phyloP scores from a whole-genome alignment of 192 early-diverging fungal species.

The Mortierella hygrophila region DNA sequence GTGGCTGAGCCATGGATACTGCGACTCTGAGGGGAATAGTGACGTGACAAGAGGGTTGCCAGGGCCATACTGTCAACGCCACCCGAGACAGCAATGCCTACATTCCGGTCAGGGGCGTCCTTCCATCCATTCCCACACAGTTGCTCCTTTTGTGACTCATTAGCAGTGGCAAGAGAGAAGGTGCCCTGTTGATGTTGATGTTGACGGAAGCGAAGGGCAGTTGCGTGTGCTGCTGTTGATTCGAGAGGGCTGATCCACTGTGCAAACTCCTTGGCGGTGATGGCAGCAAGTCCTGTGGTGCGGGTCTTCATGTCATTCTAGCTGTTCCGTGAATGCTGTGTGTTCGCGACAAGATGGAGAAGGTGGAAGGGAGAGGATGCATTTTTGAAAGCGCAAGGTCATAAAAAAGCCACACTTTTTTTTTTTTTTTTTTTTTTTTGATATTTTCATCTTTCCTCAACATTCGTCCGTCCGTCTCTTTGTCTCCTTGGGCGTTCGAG shows the following conservation, averaged over 20 bases:
- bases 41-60: constrained; percentile 29
- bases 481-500: too few species aligned
- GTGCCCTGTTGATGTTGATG: background rate
- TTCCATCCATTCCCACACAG: background rate
- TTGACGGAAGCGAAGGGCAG: background rate
- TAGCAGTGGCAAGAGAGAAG: background rate
- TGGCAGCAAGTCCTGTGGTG: constrained; percentile 18
- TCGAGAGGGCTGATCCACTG: constrained; percentile 9
- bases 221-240: background rate
- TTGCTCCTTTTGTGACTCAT: background rate
- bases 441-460: too few species aligned
- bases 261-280: constrained; percentile 37
- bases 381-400: background rate
- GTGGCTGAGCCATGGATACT: too few species aligned
- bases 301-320: constrained; percentile 25
- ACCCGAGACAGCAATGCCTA: constrained; percentile 57
- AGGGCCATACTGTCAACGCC: constrained; percentile 58
- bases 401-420: too few species aligned
- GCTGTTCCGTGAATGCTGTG: background rate
- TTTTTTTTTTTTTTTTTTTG: too few species aligned
- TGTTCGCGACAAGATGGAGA: too few species aligned
- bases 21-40: background rate
- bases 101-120: background rate
- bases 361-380: background rate
- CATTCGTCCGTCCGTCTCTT: too few species aligned